Conservation (phyloP, 2,329 filamentous ascomycete species). For the Didymella glomerata region DNA sequence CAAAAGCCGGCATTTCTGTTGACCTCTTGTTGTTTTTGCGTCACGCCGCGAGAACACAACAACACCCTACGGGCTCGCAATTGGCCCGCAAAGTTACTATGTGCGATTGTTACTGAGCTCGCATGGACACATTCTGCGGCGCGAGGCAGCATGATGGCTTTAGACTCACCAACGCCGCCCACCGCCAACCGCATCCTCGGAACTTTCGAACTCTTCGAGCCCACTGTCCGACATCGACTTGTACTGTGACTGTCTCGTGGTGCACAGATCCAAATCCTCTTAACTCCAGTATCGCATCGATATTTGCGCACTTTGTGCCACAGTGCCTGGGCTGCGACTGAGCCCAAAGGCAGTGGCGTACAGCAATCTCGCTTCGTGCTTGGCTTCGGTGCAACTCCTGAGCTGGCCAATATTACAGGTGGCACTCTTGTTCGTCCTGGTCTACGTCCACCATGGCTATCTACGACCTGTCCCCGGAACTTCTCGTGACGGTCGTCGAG, state of each 20-base stretch:
- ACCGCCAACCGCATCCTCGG: neutral
- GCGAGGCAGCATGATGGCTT: neutral
- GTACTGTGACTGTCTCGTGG: neutral
- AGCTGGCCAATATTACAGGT: too few species aligned
- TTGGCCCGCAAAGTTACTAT: neutral
- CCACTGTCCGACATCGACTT: neutral
- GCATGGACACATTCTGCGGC: neutral
- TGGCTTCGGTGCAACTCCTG: neutral
- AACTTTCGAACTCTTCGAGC: neutral
- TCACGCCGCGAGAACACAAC: neutral
- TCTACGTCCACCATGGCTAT: neutral
- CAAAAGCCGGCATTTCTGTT: neutral
- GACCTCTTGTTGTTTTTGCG: neutral
- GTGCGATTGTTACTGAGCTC: neutral
- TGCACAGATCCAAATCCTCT: neutral
- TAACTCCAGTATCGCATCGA: neutral
- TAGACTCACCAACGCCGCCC: neutral
- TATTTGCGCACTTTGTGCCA: neutral
- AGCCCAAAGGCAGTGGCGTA: neutral
- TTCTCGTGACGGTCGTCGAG: neutral
- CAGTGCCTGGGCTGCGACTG: neutral
- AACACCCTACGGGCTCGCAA: neutral
- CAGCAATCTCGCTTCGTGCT: neutral
- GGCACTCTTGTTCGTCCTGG: too few species aligned
- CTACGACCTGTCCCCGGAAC: neutral